These are phyloP conservation scores for Hypocreales sp. DNA, from an alignment of 2,329 filamentous ascomycete species.

Conservation along the genomic window DNA sequence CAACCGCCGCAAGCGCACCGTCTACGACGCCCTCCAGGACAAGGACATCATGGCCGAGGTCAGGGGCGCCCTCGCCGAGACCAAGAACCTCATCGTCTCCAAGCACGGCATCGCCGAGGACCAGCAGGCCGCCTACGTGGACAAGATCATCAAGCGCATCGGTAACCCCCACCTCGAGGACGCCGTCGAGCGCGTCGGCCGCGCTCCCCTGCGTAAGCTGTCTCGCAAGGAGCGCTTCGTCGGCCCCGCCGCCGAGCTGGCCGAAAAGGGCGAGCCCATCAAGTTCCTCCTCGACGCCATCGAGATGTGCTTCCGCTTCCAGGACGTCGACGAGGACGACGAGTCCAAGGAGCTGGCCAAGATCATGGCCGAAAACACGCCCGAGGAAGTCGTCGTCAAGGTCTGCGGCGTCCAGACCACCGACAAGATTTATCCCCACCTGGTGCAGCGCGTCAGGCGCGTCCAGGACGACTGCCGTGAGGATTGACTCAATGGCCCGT, in stretches of 20 bases:
- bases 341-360: conserved; percentile 76
- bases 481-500: conserved; percentile 20
- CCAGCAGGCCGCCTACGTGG: conserved; percentile 74
- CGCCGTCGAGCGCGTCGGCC: conserved; percentile 85
- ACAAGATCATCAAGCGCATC: conserved; percentile 85
- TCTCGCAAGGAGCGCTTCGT: conserved; percentile 93
- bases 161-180: conserved; percentile 89
- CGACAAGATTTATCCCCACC: conserved; percentile 63
- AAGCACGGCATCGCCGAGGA: conserved; percentile 68
- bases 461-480: conserved; percentile 52
- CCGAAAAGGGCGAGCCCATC: conserved; percentile 61
- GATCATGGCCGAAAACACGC: conserved; percentile 60
- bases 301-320: conserved; percentile 90
- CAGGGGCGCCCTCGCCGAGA: conserved; percentile 67
- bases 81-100: conserved; percentile 66
- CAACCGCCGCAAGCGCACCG: conserved; percentile 69
- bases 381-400: conserved; percentile 63
- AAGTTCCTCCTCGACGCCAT: conserved; percentile 64
- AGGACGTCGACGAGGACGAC: conserved; percentile 82
- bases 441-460: conserved; percentile 66
- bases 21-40: conserved; percentile 79
- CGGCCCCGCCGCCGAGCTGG: conserved; percentile 77
- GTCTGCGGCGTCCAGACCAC: conserved; percentile 65
- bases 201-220: conserved; percentile 86
- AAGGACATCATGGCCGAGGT: conserved; percentile 67